Percentiles rank a stretch among this genome's conserved stretches.
Conservation (phyloP, 306 rosid genomes). For the Cicer chorassanicum region DNA sequence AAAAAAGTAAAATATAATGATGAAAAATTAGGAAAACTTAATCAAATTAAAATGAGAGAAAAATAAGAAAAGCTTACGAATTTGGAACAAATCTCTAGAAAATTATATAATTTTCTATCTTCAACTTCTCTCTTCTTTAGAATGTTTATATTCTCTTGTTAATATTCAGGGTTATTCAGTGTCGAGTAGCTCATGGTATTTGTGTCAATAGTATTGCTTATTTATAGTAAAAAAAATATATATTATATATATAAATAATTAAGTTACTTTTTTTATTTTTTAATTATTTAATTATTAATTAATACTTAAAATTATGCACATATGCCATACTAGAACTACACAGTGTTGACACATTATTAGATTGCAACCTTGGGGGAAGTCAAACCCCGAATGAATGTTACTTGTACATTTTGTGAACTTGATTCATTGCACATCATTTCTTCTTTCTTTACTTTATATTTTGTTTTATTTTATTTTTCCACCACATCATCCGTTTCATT, state of each 20-base stretch:
- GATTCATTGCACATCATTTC: not conserved
- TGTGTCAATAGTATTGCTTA: not conserved
- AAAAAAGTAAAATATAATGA: not conserved
- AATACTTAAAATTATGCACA: no score
- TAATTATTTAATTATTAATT: no score
- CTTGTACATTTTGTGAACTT: constrained; percentile 1
- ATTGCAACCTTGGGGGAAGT: not conserved
- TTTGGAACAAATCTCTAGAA: constrained; percentile 39
- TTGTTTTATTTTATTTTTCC: not conserved
- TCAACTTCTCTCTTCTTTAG: constrained; percentile 10
- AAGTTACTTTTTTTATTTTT: not conserved
- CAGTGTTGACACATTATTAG: not conserved
- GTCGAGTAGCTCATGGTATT: not conserved
- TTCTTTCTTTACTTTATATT: not conserved
- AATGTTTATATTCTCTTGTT: constrained; percentile 40
- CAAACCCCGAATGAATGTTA: not conserved
- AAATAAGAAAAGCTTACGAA: constrained; percentile 52
- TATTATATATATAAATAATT: not conserved
- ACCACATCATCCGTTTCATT: not conserved
- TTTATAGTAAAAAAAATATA: constrained; percentile 19
- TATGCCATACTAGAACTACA: not conserved
- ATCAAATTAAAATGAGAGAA: not conserved
- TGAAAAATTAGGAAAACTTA: not conserved
- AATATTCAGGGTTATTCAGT: not conserved
- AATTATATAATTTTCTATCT: not conserved